These are phyloP conservation scores for Mortierella hygrophila DNA, from an alignment of 192 early-diverging fungal genomes.

Conservation along the genomic window DNA sequence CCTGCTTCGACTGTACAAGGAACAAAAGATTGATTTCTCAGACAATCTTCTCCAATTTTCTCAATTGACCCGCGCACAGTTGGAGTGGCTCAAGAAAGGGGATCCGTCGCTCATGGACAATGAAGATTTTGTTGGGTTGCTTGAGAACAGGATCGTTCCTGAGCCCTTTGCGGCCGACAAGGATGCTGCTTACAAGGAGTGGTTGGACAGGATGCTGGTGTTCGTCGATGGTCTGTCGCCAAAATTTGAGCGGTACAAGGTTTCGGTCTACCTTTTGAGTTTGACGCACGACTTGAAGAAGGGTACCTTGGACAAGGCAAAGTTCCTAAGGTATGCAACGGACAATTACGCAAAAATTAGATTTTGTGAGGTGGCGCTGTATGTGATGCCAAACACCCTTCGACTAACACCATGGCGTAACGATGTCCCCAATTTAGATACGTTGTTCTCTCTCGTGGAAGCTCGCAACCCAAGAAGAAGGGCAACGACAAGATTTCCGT, in stretches of 20 bases:
- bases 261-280: constrained; percentile 45
- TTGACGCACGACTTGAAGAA: constrained; percentile 22
- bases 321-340: constrained; percentile 32
- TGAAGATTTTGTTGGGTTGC: constrained; percentile 32
- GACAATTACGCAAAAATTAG: neutral
- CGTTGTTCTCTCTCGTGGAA: neutral
- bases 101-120: constrained; percentile 12
- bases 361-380: neutral
- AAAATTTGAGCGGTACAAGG: constrained; percentile 46
- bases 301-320: constrained; percentile 32
- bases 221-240: constrained; percentile 42
- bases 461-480: neutral
- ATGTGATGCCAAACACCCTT: neutral
- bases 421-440: neutral
- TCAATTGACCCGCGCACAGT: constrained; percentile 19
- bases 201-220: constrained; percentile 27
- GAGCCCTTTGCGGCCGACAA: constrained; percentile 17
- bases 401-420: neutral
- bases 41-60: neutral
- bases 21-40: constrained; percentile 9
- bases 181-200: constrained; percentile 24
- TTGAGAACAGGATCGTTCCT: constrained; percentile 32
- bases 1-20: constrained; percentile 18
- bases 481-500: neutral
- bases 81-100: constrained; percentile 24